phyloP scores from a whole-genome alignment of 208 protist species.

The Crithidia bombi region DNA sequence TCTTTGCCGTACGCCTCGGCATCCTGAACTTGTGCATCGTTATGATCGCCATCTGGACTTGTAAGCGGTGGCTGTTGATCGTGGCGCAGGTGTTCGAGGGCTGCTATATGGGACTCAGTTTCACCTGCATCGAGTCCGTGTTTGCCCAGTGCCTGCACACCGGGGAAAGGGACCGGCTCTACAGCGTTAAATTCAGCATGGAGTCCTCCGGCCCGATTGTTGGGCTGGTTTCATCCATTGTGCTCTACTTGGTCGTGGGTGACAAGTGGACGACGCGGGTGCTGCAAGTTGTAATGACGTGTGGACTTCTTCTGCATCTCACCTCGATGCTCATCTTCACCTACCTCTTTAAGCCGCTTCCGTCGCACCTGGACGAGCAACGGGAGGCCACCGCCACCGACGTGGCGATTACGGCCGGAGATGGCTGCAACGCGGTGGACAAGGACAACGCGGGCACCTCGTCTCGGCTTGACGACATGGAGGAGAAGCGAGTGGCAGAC shows the following conservation, averaged over 20 bases:
- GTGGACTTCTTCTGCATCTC: constrained; percentile 55
- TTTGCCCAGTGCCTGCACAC: constrained; percentile 70
- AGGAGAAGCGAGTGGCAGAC: constrained; percentile 35
- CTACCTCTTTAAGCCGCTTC: constrained; percentile 51
- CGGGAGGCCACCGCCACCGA: constrained; percentile 1
- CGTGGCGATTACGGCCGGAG: constrained; percentile 6
- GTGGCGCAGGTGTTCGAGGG: constrained; percentile 67
- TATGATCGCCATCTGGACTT: constrained; percentile 40
- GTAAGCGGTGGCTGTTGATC: constrained; percentile 42
- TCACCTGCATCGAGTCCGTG: constrained; percentile 70
- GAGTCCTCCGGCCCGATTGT: constrained; percentile 64
- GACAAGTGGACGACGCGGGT: constrained; percentile 54
- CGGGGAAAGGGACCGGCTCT: constrained; percentile 66
- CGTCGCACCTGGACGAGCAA: constrained; percentile 37
- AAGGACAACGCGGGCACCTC: constrained; percentile 5
- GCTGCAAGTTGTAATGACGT: constrained; percentile 59
- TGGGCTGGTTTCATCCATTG: constrained; percentile 49
- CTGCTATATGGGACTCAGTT: constrained; percentile 65
- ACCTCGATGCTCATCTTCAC: constrained; percentile 55
- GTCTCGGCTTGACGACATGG: constrained; percentile 19
- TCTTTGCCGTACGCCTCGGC: constrained; percentile 51
- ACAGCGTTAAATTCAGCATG: constrained; percentile 73
- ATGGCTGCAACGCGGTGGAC: neutral
- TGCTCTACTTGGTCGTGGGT: constrained; percentile 54
- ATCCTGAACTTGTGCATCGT: constrained; percentile 47